Evolutionary conservation across 768 basidiomycete genomes (phyloP).

Genomic region (Rhodotorula babjevae): DNA sequence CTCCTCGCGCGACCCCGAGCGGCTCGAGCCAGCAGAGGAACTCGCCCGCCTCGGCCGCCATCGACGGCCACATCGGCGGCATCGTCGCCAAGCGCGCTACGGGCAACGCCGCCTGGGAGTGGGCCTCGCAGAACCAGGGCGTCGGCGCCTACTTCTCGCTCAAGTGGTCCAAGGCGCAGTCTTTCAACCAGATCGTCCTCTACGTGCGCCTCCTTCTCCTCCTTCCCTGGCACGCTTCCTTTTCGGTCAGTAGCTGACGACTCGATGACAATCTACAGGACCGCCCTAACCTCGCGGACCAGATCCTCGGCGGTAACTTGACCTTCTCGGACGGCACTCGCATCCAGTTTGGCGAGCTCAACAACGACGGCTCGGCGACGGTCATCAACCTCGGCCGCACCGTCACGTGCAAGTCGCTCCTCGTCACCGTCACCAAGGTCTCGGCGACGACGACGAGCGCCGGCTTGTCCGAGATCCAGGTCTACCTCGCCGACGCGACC

Average conservation of each 20-base stretch:
- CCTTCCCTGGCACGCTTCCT: not conserved
- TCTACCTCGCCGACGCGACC: conserved; percentile 10
- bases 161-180: conserved; percentile 12
- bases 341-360: conserved; percentile 15
- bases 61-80: conserved; percentile 32
- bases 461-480: conserved; percentile 21
- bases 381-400: conserved; percentile 17
- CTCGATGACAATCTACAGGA: not conserved
- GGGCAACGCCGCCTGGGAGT: conserved; percentile 15
- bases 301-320: conserved; percentile 23
- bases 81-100: not conserved
- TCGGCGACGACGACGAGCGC: conserved; percentile 7
- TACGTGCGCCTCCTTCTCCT: not conserved
- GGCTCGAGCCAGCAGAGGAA: conserved; percentile 15
- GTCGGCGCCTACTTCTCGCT: conserved; percentile 17
- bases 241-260: not conserved
- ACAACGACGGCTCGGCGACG: conserved; percentile 20
- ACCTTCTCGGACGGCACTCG: conserved; percentile 21
- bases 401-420: not conserved
- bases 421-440: conserved; percentile 17
- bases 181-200: conserved; percentile 29
- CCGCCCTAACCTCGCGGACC: conserved; percentile 23
- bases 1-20: conserved; percentile 2
- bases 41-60: conserved; percentile 9
- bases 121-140: conserved; percentile 3